Base-by-base conservation (phyloP, 139 green algal genomes). In the Coelastrella sp. region DNA sequence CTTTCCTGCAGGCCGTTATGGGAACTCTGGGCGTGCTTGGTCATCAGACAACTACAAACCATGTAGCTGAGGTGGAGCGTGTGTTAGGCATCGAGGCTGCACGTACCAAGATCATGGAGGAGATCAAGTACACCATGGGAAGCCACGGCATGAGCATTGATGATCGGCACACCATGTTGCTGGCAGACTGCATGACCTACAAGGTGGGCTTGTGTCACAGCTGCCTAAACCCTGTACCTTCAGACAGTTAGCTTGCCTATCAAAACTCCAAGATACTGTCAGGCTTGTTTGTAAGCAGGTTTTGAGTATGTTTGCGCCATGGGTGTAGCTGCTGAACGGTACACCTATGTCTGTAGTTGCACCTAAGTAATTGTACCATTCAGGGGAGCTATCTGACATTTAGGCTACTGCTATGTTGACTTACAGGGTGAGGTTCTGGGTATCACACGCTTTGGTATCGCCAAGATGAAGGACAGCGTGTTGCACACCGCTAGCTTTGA, bases 401-500 rank as follows among this genome's bases (percentile, higher is more conserved):
- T 25, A 40, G 60, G 71, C 35, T 75, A 38, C 69, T 78, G 41
- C 69, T 63, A 41, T 37, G 45, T 35, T 25, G 27, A 38, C 68
- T 37, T 66, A 0, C 90, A 95, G 92, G 97, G 97, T 15, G 95
- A 99, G 91, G 96, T 99, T 53, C 91, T 99, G 89, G 97, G 97
- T 85, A 99, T 99, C 90, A 99, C 97, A 1, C 94, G 97, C 30
- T 99, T 98, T 81, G 97, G 97, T 83, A 99, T 99, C 51, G 96
- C 96, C 43, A 98, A 99, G 90, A 99, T 99, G 97, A 99, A 99
- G 92, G 97, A 99, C 89, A 96, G 88, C 53, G 97, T 99, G 77
- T 93, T 99, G 62, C 98, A 99, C 95, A 96, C 98, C 48, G 97
- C 97, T 6, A 97, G 91, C 21, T 99, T 99, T 92, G 97, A 99